Evolutionary conservation across 2,329 filamentous ascomycete genomes (phyloP).

Genomic region (Hansfordia pulvinata): DNA sequence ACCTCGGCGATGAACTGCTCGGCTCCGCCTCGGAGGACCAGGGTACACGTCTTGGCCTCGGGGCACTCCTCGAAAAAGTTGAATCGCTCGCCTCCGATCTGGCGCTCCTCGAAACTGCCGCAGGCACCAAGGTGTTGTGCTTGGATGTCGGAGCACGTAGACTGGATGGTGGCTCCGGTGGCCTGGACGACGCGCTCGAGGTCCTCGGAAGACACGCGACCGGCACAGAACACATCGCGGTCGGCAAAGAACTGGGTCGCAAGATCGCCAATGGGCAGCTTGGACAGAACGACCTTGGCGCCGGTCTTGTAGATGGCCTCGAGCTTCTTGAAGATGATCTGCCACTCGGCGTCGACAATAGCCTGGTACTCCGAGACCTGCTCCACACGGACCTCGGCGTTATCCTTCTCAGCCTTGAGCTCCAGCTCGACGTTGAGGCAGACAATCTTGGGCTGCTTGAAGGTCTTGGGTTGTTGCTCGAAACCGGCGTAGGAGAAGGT

Average conservation of each 20-base stretch:
- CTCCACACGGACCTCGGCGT: constrained; percentile 94
- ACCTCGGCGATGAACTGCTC: constrained; percentile 99
- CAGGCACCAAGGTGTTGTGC: constrained; percentile 83
- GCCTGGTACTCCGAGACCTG: constrained; percentile 99
- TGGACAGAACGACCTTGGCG: constrained; percentile 93
- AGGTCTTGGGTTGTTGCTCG: constrained; percentile 95
- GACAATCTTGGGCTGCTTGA: constrained; percentile 89
- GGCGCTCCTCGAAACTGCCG: constrained; percentile 82
- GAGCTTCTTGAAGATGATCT: constrained; percentile 99
- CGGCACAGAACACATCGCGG: constrained; percentile 95
- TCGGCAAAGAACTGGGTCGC: constrained; percentile 98
- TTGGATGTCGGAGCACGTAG: constrained; percentile 91
- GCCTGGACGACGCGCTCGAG: constrained; percentile 94
- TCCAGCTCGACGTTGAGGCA: constrained; percentile 97
- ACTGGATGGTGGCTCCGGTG: constrained; percentile 83
- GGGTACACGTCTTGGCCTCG: constrained; percentile 88
- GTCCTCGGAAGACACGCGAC: constrained; percentile 80
- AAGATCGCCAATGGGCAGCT: constrained; percentile 91
- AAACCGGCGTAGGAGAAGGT: constrained; percentile 98
- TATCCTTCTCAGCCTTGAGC: constrained; percentile 98
- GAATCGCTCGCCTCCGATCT: constrained; percentile 94
- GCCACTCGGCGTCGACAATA: constrained; percentile 98
- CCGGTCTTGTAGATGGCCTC: constrained; percentile 88
- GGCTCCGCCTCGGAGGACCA: constrained; percentile 86
- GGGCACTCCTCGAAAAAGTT: constrained; percentile 98